Evolutionary conservation across 257 asterid species (phyloP), one percentile per base, ranked within the genome.

Genomic region (Nicotiana noctiflora): DNA sequence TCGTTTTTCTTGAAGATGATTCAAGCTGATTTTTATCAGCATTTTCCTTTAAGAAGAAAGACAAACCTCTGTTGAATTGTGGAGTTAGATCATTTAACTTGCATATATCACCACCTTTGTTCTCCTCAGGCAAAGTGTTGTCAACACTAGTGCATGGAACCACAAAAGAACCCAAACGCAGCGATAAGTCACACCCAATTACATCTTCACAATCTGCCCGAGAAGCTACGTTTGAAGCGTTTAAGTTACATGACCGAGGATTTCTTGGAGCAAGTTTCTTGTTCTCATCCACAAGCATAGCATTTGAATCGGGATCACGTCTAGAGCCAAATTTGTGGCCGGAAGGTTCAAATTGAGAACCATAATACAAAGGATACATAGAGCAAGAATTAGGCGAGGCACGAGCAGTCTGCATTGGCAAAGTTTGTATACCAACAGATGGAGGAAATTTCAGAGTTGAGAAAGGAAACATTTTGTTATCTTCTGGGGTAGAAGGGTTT

Each of bases 151-250:
- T 81, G 80, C 81, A 29, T 32, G 93, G 89, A 80, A 64, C 90
- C 65, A 49, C 86, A 44, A 82, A 32, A 67, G 92, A 86, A n/a
- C 98, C 99, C 82, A 95, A 81, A 6, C 97, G 88, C 88, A 93
- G 82, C 13, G 99, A 90, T 80, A 93, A 84, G 88, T 95, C 98
- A 80, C 99, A 95, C 60, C 85, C 91, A 19, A 61, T 74, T 56
- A 79, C 87, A 52, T 68, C 68, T 29, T 79, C 63, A 27, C 27
- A 81, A 75, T 84, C 70, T 25, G 87, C 65, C 12, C 75, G 89
- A 59, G 51, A 79, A 49, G 25, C n/a, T 67, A 55, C 76, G 18
- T 59, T 81, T 17, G 78, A 76, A 77, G 81, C 75, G 82, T 65
- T 88, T 79, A 55, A 63, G 49, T 81, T 76, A 31, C 64, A 59